Percentiles rank a stretch among this genome's conserved stretches.
Conservation (phyloP, 108 stramenopile genomes). For the Cyclotella distinguenda region DNA sequence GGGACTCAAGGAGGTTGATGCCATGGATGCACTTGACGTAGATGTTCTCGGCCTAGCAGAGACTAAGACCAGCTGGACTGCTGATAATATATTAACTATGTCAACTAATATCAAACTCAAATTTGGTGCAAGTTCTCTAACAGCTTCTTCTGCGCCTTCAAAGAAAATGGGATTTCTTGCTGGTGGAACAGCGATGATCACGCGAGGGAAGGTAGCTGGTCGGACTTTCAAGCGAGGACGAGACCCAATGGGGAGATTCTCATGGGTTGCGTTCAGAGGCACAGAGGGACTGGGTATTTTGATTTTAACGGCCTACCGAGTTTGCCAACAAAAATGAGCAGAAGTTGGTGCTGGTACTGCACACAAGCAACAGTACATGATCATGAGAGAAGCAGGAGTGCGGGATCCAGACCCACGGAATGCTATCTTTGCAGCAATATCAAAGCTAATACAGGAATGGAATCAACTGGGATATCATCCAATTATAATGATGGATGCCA, state of each 20-base stretch:
- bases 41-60: not conserved
- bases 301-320: not conserved
- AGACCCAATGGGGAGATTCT: not conserved
- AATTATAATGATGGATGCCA: not conserved
- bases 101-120: not conserved
- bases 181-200: not conserved
- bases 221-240: not conserved
- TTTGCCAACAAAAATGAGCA: not conserved
- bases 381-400: not conserved
- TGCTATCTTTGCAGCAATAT: not conserved
- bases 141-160: not conserved
- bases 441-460: not conserved
- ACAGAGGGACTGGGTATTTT: not conserved
- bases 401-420: constrained; percentile 1
- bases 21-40: not conserved
- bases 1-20: not conserved
- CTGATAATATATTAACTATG: not conserved
- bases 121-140: not conserved
- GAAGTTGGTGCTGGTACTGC: not conserved
- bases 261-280: constrained; percentile 1
- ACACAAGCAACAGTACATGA: not conserved
- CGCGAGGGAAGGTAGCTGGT: not conserved
- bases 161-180: not conserved
- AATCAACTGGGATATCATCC: not conserved
- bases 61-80: not conserved